Percentiles rank a stretch among this genome's conserved stretches.
Conservation (phyloP, 2,329 filamentous ascomycete species). For the Ophiostoma piceae region DNA sequence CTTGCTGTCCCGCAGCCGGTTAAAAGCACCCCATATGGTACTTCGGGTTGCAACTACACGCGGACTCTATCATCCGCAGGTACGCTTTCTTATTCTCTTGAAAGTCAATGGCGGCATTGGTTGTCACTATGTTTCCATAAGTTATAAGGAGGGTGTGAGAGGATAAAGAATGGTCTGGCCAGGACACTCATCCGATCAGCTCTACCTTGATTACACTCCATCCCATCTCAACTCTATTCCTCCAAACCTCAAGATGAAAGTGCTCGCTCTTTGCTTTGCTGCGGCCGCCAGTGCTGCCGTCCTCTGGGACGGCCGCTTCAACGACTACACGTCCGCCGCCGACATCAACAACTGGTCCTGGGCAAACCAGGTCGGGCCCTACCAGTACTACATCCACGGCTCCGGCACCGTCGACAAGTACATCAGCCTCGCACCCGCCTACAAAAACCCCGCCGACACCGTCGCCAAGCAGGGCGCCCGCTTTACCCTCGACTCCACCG, state of each 20-base stretch:
- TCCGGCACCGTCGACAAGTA: constrained; percentile 51
- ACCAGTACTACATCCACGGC: constrained; percentile 74
- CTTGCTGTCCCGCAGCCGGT: not conserved
- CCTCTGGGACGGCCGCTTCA: constrained; percentile 61
- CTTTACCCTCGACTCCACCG: constrained; percentile 58
- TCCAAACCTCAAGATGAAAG: not conserved
- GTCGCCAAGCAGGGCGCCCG: constrained; percentile 60
- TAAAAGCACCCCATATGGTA: constrained; percentile 1
- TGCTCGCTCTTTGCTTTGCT: not conserved
- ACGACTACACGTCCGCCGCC: constrained; percentile 48
- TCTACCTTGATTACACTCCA: not conserved
- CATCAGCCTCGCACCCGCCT: constrained; percentile 54
- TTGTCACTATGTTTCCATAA: not conserved
- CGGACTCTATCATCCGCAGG: not conserved
- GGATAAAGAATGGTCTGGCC: not conserved
- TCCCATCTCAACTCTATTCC: not conserved
- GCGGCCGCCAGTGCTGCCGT: constrained; percentile 29
- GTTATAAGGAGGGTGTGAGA: not conserved
- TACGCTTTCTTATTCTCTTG: not conserved
- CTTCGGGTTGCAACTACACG: not conserved
- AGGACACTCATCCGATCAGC: not conserved
- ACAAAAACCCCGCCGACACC: constrained; percentile 61
- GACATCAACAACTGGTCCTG: constrained; percentile 61
- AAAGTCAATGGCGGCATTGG: not conserved
- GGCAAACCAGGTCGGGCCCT: constrained; percentile 63